A percentile compares a stretch with the other conserved stretches of the same genome.
phyloP scores from a whole-genome alignment of 2,329 filamentous ascomycete genomes.

The Hypoxylon sp. region DNA sequence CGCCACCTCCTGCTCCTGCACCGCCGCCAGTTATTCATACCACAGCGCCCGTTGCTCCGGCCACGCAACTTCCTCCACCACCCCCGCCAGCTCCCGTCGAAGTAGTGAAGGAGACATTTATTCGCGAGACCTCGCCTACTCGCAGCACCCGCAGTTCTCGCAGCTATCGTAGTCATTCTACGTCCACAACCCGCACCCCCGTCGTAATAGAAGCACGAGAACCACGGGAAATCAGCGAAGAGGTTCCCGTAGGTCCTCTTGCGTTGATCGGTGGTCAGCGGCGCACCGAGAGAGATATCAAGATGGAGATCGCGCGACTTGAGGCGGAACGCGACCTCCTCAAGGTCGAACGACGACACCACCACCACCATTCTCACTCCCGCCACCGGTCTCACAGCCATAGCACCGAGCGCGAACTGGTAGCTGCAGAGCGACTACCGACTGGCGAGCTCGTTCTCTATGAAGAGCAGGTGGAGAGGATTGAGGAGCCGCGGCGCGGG shows the following conservation, averaged over 20 bases:
- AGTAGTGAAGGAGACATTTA: conserved; percentile 63
- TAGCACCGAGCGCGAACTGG: conserved; percentile 66
- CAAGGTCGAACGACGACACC: conserved; percentile 43
- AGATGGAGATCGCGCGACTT: conserved; percentile 78
- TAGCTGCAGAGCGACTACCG: conserved; percentile 70
- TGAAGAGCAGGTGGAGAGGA: conserved; percentile 70
- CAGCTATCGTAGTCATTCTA: conserved; percentile 53
- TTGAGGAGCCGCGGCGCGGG: conserved; percentile 69
- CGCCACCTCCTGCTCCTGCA: conserved; percentile 51
- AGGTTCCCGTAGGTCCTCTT: conserved; percentile 59
- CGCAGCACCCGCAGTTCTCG: conserved; percentile 56
- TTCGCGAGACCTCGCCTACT: conserved; percentile 66
- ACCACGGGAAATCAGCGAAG: conserved; percentile 56
- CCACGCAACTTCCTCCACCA: conserved; percentile 43
- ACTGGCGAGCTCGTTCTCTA: conserved; percentile 76
- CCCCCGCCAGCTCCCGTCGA: conserved; percentile 48
- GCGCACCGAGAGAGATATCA: conserved; percentile 74
- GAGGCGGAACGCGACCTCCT: conserved; percentile 70
- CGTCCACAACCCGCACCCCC: conserved; percentile 56
- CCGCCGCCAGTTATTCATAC: conserved; percentile 50
- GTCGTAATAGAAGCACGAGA: conserved; percentile 62
- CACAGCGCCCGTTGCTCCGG: conserved; percentile 55
- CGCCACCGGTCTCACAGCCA: conserved; percentile 55
- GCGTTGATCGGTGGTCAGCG: conserved; percentile 59
- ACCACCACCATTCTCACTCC: conserved; percentile 53